Evolutionary conservation across 345 rosid genomes (phyloP), one percentile per base, ranked within the genome.

Genomic region (Heritiera littoralis): DNA sequence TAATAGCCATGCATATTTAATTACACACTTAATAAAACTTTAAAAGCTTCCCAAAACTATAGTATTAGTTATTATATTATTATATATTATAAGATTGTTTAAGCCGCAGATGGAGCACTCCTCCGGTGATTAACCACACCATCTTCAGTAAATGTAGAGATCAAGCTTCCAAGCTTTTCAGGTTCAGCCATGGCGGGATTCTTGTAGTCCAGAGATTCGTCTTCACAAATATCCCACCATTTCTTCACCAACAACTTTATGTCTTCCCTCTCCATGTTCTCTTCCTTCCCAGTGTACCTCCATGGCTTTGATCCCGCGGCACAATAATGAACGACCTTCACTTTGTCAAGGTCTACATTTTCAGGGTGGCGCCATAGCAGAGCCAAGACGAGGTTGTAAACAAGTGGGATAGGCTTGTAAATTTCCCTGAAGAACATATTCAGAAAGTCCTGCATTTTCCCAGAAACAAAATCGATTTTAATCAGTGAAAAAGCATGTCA

Each of bases 351-450:
- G 68, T 90, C 88, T 1, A 91, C 32, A 43, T 85, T 81, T 63
- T 90, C 90, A n/a, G 88, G 95, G 61, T 91, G 95, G 66, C 92
- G 93, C 95, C 95, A 91, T 1, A 90, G 84, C 90, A 90, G 79
- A 72, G 93, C 95, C 65, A 86, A 3, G 5, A 90, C 88, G 30
- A 91, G 87, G 54, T 90, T 91, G 86, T 90, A 90, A 0, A 32
- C 69, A 0, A 66, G 56, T 46, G 91, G 87, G 41, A 90, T 83
- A 14, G 93, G 92, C 86, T 85, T 84, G 88, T 85, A 90, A 15
- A 83, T 74, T 38, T 86, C 88, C 76, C 32, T 86, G 52, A 91
- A 91, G 80, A 60, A 90, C 84, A 80, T 79, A 85, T 89, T 91
- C 78, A 91, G 67, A 67, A 91, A 89, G 74, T 91, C 95, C 91